Conservation (phyloP, 495 filamentous ascomycete species). For the Aspergillus funiculosus region DNA sequence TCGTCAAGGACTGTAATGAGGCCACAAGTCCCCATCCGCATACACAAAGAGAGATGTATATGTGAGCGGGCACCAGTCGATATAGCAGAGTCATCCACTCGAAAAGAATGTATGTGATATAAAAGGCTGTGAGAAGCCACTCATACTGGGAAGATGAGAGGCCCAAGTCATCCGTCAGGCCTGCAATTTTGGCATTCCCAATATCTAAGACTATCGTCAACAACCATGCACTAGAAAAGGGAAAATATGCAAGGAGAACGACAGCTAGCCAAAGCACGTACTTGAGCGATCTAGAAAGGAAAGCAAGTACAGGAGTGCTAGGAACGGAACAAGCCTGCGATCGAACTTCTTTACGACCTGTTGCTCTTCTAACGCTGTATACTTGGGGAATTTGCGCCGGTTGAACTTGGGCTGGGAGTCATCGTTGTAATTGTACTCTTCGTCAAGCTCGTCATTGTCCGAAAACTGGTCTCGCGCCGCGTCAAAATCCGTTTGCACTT, state of each 20-base stretch:
- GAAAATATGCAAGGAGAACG: background rate
- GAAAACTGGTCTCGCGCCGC: slow-evolving; percentile 11
- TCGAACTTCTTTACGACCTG: slow-evolving; percentile 71
- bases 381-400: slow-evolving; percentile 30
- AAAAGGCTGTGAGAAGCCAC: slow-evolving; percentile 62
- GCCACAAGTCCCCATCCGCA: slow-evolving; percentile 55
- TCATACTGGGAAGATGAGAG: slow-evolving; percentile 54
- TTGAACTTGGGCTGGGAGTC: slow-evolving; percentile 23
- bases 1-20: slow-evolving; percentile 62
- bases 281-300: slow-evolving; percentile 75
- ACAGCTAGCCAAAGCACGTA: slow-evolving; percentile 33
- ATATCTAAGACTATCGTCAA: slow-evolving; percentile 50
- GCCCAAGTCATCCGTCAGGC: slow-evolving; percentile 59
- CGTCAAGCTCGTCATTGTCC: slow-evolving; percentile 16
- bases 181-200: slow-evolving; percentile 72
- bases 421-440: slow-evolving; percentile 30
- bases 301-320: slow-evolving; percentile 76
- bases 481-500: slow-evolving; percentile 36
- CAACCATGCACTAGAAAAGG: background rate
- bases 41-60: slow-evolving; percentile 49
- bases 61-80: slow-evolving; percentile 50
- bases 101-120: slow-evolving; percentile 69
- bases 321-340: slow-evolving; percentile 66
- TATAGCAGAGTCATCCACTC: slow-evolving; percentile 67
- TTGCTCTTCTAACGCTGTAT: slow-evolving; percentile 69